phyloP scores from a whole-genome alignment of 208 protist species.

The Leishmania major region DNA sequence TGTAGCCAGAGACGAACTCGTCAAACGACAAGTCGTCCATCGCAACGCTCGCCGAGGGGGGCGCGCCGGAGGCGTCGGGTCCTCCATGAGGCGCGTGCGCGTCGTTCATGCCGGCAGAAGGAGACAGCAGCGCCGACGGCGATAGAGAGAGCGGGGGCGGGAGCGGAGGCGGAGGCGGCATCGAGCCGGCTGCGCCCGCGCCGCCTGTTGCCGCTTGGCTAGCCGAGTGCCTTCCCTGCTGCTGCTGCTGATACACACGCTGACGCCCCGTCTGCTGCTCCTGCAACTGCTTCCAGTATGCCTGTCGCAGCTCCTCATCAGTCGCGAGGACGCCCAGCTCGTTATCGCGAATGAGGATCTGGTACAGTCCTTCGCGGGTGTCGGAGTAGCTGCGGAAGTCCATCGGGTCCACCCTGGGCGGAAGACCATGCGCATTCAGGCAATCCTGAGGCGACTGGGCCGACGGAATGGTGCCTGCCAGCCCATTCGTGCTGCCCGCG shows the following conservation, averaged over 20 bases:
- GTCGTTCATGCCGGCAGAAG: not conserved
- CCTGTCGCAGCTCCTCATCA: conserved; percentile 58
- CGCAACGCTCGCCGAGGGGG: not conserved
- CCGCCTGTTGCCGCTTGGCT: conserved; percentile 4
- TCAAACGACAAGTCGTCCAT: conserved; percentile 37
- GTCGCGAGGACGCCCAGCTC: conserved; percentile 68
- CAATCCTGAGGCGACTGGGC: conserved; percentile 26
- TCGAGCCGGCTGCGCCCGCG: conserved; percentile 1
- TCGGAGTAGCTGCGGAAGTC: conserved; percentile 59
- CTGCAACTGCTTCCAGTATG: conserved; percentile 53
- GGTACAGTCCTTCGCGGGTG: conserved; percentile 68
- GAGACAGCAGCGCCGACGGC: not conserved
- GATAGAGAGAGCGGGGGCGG: not conserved
- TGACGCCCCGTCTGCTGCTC: conserved; percentile 34
- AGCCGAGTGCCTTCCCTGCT: not conserved
- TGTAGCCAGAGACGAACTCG: conserved; percentile 55
- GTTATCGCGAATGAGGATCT: conserved; percentile 61
- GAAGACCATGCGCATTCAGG: conserved; percentile 16
- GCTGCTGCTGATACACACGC: conserved; percentile 11
- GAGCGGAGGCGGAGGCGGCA: conserved; percentile 11
- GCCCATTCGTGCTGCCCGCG: not conserved
- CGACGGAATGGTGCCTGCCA: not conserved
- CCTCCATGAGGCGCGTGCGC: not conserved
- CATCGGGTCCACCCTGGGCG: conserved; percentile 17
- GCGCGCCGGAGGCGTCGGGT: not conserved